Conservation (phyloP, 345 rosid species). For the Linum trigynum region DNA sequence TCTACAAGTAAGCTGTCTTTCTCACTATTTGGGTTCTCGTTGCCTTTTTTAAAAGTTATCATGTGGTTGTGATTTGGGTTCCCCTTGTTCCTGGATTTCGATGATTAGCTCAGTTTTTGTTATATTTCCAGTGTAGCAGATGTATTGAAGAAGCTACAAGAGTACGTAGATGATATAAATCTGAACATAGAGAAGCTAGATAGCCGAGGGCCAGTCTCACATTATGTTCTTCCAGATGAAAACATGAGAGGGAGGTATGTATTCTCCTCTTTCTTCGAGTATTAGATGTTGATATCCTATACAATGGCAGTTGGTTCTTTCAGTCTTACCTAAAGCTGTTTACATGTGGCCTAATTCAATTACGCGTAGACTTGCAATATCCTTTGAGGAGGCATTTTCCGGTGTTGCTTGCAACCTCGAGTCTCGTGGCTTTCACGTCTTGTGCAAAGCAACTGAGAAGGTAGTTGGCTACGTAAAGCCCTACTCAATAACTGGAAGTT, state of each 20-base stretch:
- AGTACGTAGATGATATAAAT: slow-evolving; percentile 80
- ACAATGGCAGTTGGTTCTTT: background rate
- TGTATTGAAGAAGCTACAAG: slow-evolving; percentile 61
- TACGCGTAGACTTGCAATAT: slow-evolving; percentile 47
- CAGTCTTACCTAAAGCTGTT: background rate
- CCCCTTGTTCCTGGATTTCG: background rate
- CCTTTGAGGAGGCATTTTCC: slow-evolving; percentile 61
- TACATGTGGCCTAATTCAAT: slow-evolving; percentile 2
- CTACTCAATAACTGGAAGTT: slow-evolving; percentile 86
- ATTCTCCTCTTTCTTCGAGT: slow-evolving; percentile 6
- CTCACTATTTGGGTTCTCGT: background rate
- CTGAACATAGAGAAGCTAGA: slow-evolving; percentile 56
- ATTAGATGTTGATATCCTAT: background rate
- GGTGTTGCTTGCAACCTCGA: slow-evolving; percentile 94
- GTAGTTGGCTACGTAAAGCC: slow-evolving; percentile 89
- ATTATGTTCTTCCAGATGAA: slow-evolving; percentile 70
- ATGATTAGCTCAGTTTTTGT: slow-evolving; percentile 11
- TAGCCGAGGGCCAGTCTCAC: slow-evolving; percentile 80
- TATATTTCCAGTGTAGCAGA: slow-evolving; percentile 41
- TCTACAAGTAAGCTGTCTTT: slow-evolving; percentile 64
- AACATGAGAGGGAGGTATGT: slow-evolving; percentile 69
- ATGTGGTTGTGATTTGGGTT: background rate
- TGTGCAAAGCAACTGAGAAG: slow-evolving; percentile 85
- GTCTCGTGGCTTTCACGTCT: slow-evolving; percentile 74
- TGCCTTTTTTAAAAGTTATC: background rate